These are phyloP conservation scores for Trichosporon sp. DNA, from an alignment of 1,284 basidiomycete genomes.

Conservation along the genomic window DNA sequence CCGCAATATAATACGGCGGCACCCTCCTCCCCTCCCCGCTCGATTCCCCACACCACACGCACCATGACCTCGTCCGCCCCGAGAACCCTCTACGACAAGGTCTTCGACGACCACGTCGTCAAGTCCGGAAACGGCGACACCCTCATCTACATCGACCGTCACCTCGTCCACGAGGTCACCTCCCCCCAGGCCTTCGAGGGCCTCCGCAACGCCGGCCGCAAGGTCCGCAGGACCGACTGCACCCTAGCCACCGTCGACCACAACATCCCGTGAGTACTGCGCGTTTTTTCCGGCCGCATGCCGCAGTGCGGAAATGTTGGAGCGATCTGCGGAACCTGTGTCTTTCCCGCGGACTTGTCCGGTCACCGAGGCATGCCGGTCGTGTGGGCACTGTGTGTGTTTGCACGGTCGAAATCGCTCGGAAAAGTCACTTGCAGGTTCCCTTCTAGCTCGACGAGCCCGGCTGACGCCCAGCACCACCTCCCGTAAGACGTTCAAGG, in stretches of 20 bases:
- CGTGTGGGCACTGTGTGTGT: neutral
- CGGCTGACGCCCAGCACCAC: slow-evolving; percentile 58
- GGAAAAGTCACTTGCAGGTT: neutral
- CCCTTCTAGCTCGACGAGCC: neutral
- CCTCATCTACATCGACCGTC: slow-evolving; percentile 91
- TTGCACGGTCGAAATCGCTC: neutral
- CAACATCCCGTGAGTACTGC: slow-evolving; percentile 77
- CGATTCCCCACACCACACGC: neutral
- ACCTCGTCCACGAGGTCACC: slow-evolving; percentile 93
- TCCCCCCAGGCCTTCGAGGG: slow-evolving; percentile 96
- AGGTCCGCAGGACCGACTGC: slow-evolving; percentile 85
- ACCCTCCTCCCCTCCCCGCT: neutral
- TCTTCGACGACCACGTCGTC: slow-evolving; percentile 92
- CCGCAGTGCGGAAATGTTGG: neutral
- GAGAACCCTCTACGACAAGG: slow-evolving; percentile 89
- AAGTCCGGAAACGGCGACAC: slow-evolving; percentile 75
- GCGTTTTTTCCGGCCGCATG: neutral
- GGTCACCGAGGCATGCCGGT: neutral
- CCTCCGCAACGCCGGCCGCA: slow-evolving; percentile 74
- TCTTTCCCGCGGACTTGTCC: neutral
- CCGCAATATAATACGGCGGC: neutral
- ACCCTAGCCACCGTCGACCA: slow-evolving; percentile 94
- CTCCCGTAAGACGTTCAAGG: slow-evolving; percentile 78
- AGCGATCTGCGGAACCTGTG: neutral
- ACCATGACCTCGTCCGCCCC: slow-evolving; percentile 51